Base-by-base conservation (phyloP, 75 land plant genomes). In the Ceratopteris richardii region DNA sequence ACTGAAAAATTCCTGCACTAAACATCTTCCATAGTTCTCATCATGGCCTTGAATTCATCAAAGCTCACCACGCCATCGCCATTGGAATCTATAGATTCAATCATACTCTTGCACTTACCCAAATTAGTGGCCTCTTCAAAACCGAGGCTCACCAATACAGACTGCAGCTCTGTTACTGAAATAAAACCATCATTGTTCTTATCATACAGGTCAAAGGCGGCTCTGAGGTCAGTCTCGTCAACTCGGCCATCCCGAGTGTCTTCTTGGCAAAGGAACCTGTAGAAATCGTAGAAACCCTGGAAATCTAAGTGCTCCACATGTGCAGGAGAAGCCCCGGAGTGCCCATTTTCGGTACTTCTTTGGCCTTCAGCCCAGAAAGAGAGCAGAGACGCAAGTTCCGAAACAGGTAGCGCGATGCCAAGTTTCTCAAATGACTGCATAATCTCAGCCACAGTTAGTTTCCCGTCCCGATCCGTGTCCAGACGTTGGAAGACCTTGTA, bases 161-260 rank as follows among this genome's bases (percentile, higher is more conserved):
- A 56, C 58, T 54, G 58, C 73, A 81, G 31, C 67, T 81, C 79
- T 0, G 44, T 19, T 0, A 71, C 73, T 0, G 76, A 72, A 1
- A 80, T 80, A 12, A 58, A 31, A 4, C 79, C 79, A 40, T 76
- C 72, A 22, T 43, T 31, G 24, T 80, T 78, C 0, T 36, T 21
- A 31, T 80, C 83, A 31, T 75, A 80, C 20, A 75, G 40, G 13
- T 16, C 44, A 51, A 81, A 81, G 0, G 80, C 80, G 17, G 48
- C 5, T n/a, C n/a, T 17, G 14, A 46, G 48, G 14, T 46, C 48
- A 20, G 48, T 17, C 1, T 46, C 48, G 4, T 7, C 12, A 20
- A 46, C 17, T 17, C 21, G 5, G 17, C 48, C 48, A 20, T 46
- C 17, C 14, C 14, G 48, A 20, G 48, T 46, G 4, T 17, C 48